phyloP scores from a whole-genome alignment of 768 basidiomycete species.

The Lyophyllum shimeji region DNA sequence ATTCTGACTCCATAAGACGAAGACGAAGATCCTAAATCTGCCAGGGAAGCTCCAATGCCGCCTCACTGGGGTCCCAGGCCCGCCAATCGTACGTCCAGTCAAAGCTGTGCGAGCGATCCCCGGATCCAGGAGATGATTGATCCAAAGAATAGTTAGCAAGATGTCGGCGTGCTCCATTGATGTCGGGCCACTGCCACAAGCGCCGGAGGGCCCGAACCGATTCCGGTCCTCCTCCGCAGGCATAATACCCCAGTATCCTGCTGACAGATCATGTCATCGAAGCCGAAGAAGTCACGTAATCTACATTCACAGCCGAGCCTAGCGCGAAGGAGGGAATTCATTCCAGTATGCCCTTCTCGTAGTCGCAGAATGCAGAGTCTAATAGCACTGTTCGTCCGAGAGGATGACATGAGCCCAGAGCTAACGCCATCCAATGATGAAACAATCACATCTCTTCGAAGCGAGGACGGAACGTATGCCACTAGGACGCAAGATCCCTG shows the following conservation, averaged over 20 bases:
- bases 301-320: conserved; percentile 3
- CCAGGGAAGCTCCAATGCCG: conserved; percentile 13
- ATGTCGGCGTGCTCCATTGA: neutral
- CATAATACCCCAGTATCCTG: neutral
- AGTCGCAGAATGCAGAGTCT: neutral
- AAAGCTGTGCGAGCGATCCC: neutral
- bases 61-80: neutral
- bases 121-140: neutral
- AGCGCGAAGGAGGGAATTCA: neutral
- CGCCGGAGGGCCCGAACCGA: neutral
- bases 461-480: neutral
- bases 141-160: neutral
- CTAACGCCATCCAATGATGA: neutral
- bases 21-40: conserved; percentile 12
- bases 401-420: neutral
- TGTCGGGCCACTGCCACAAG: conserved; percentile 1
- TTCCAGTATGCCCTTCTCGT: neutral
- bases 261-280: conserved; percentile 19
- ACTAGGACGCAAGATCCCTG: neutral
- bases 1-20: conserved; percentile 10
- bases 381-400: neutral
- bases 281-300: conserved; percentile 9
- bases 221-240: neutral
- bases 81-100: neutral
- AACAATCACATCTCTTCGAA: neutral